These are phyloP conservation scores for Penicillium taxi DNA, from an alignment of 495 filamentous ascomycete genomes.

Conservation along the genomic window DNA sequence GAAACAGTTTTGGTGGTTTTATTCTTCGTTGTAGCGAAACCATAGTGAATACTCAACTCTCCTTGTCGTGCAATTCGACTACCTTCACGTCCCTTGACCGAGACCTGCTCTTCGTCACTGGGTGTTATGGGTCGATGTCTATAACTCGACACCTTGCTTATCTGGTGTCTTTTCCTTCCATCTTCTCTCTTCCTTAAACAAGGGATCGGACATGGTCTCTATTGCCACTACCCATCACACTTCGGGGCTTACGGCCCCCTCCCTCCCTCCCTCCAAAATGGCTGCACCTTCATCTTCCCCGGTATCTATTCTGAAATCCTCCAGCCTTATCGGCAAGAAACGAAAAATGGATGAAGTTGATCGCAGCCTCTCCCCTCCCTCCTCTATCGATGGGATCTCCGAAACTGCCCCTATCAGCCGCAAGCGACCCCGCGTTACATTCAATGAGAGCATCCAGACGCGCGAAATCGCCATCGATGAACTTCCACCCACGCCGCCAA, in stretches of 20 bases:
- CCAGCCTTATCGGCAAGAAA: constrained; percentile 28
- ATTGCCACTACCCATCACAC: constrained; percentile 31
- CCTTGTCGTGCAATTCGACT: constrained; percentile 22
- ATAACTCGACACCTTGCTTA: constrained; percentile 3
- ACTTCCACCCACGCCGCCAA: constrained; percentile 3
- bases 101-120: constrained; percentile 4
- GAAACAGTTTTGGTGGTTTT: constrained; percentile 10
- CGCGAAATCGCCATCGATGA: constrained; percentile 20
- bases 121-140: constrained; percentile 20
- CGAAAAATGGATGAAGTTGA: constrained; percentile 38
- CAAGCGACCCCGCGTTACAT: constrained; percentile 64
- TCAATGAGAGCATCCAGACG: constrained; percentile 63
- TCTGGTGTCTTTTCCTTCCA: constrained; percentile 6
- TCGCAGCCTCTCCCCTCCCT: constrained; percentile 30
- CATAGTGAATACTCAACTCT: background rate
- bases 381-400: constrained; percentile 27
- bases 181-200: constrained; percentile 3
- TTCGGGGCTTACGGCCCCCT: constrained; percentile 19
- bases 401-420: constrained; percentile 38
- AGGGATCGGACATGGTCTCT: constrained; percentile 38
- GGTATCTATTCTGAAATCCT: constrained; percentile 36
- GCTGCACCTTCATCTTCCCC: constrained; percentile 28
- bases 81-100: constrained; percentile 8
- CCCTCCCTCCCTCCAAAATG: constrained; percentile 27
- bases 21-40: constrained; percentile 13